Evolutionary conservation across 805 yeast genomes (phyloP).

Genomic region (Candida yuanshanica): DNA sequence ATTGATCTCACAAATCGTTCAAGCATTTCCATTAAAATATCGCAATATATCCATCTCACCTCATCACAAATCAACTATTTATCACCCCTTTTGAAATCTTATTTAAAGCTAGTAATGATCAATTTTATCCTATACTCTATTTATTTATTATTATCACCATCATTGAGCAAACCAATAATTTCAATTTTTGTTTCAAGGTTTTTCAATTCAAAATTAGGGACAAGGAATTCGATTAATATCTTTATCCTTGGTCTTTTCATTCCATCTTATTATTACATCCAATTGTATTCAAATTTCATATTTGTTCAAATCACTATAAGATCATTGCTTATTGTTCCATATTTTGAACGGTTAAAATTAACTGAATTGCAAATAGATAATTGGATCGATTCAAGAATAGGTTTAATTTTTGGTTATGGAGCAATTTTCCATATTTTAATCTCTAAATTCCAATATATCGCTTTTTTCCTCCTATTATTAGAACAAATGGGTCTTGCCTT

Average conservation of each 20-base stretch:
- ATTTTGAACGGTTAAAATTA: conserved; percentile 14
- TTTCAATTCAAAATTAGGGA: conserved; percentile 10
- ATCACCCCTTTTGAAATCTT: conserved; percentile 1
- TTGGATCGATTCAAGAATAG: conserved; percentile 20
- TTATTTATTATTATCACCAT: background rate
- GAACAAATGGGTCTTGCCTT: conserved; percentile 16
- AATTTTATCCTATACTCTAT: conserved; percentile 2
- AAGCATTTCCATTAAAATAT: background rate
- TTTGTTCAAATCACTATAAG: conserved; percentile 8
- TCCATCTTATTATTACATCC: conserved; percentile 5
- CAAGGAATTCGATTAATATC: conserved; percentile 4
- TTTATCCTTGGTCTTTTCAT: conserved; percentile 8
- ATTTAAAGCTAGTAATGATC: background rate
- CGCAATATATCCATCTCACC: background rate
- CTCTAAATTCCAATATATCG: conserved; percentile 6
- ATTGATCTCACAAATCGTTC: conserved; percentile 1
- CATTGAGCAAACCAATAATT: background rate
- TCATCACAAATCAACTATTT: conserved; percentile 2
- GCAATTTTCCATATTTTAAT: conserved; percentile 5
- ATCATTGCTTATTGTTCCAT: conserved; percentile 9
- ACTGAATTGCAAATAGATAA: conserved; percentile 8
- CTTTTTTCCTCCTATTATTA: conserved; percentile 9
- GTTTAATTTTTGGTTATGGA: conserved; percentile 15
- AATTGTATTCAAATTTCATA: conserved; percentile 4
- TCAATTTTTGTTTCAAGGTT: conserved; percentile 6